Percentiles rank a stretch among this genome's conserved stretches.
Evolutionary conservation across 345 rosid species (phyloP).

Genomic region (Salix exigua): DNA sequence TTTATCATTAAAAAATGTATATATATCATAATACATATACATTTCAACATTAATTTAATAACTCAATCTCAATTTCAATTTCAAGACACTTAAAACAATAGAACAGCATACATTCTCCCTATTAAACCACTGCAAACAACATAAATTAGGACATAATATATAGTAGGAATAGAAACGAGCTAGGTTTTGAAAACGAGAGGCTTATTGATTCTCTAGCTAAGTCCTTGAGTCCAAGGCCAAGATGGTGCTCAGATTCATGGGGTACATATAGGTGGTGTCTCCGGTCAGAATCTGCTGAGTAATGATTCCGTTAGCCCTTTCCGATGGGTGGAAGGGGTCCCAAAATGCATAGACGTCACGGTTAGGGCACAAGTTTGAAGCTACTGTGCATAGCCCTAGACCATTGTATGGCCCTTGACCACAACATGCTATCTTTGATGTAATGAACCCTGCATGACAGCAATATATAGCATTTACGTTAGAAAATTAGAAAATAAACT

Average conservation of each 20-base stretch:
- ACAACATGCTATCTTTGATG: conserved; percentile 21
- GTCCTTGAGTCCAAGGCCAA: conserved; percentile 41
- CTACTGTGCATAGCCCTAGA: conserved; percentile 9
- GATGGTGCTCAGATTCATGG: conserved; percentile 22
- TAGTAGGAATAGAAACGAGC: not conserved
- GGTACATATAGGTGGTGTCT: conserved; percentile 1
- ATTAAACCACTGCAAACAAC: not conserved
- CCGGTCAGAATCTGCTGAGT: conserved; percentile 4
- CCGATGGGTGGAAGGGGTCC: conserved; percentile 20
- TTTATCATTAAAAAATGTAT: no score
- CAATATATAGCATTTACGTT: not conserved
- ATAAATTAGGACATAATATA: not conserved
- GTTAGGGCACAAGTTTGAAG: conserved; percentile 16
- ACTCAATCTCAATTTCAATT: no score
- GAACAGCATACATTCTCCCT: not conserved
- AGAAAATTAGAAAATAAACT: not conserved
- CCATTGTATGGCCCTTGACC: conserved; percentile 27
- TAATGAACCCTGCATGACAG: conserved; percentile 11
- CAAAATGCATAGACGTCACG: conserved; percentile 18
- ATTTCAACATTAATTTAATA: no score
- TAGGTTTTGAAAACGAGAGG: not conserved
- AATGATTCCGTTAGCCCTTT: conserved; percentile 15
- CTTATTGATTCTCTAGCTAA: conserved; percentile 2
- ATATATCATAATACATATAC: no score
- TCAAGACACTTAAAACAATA: no score